Percentiles rank a stretch among this genome's conserved stretches.
Evolutionary conservation across 306 rosid genomes (phyloP).

Genomic region (Bauhinia variegata): DNA sequence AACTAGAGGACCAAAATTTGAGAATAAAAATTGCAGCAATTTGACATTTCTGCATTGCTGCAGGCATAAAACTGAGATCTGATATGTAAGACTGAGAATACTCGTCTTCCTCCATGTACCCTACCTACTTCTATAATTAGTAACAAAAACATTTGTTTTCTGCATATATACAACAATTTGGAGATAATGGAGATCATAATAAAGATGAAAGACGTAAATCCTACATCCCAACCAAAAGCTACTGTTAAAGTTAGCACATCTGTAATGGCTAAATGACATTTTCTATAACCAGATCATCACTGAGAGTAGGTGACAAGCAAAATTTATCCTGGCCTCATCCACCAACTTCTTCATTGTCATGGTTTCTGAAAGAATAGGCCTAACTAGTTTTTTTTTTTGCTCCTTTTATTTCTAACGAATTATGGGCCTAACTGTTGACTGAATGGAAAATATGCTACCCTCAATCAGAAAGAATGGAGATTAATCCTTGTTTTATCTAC

Average conservation of each 20-base stretch:
- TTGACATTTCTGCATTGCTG: neutral
- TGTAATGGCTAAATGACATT: constrained; percentile 39
- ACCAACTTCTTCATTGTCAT: constrained; percentile 32
- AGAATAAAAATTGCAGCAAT: neutral
- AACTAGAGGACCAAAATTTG: neutral
- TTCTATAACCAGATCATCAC: constrained; percentile 37
- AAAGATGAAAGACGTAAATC: constrained; percentile 15
- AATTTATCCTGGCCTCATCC: constrained; percentile 42
- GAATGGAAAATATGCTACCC: constrained; percentile 42
- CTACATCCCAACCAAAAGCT: constrained; percentile 36
- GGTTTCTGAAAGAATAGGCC: constrained; percentile 60
- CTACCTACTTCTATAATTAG: constrained; percentile 17
- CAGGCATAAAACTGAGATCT: constrained; percentile 10
- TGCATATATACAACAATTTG: constrained; percentile 35
- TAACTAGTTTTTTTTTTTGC: constrained; percentile 34
- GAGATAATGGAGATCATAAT: constrained; percentile 13
- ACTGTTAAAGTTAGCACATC: constrained; percentile 19
- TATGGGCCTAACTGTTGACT: constrained; percentile 11
- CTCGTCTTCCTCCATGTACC: constrained; percentile 11
- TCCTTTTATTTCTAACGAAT: neutral
- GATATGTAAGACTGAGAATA: constrained; percentile 16
- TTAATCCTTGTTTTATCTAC: constrained; percentile 53
- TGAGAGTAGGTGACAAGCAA: constrained; percentile 41
- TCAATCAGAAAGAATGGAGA: constrained; percentile 54
- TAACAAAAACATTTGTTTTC: constrained; percentile 28